Base-by-base conservation (phyloP, 2,329 filamentous ascomycete genomes). In the Penicillium sumatraense region DNA sequence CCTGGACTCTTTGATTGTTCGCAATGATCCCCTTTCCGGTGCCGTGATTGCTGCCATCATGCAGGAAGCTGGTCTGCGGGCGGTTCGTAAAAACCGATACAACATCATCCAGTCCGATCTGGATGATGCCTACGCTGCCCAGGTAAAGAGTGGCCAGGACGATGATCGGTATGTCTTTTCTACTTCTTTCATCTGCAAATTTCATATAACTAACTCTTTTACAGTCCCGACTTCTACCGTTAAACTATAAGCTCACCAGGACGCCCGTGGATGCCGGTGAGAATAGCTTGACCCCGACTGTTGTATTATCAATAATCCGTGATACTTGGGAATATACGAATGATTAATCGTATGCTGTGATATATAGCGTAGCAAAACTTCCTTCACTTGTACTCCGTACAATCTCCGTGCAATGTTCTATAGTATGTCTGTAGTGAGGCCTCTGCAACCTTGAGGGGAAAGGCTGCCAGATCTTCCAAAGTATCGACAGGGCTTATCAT, bases 11-110 rank as follows among this genome's bases (percentile, higher is more conserved):
- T 81, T 99, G 69, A 99, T 99, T 70, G 92, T 97, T 63, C 87
- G 95, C 68, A 99, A 98, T 72, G 95, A 99, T 73, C 95, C 95
- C 2, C 81, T 99, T 46, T 96, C 90, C 46, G 95, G 95, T 67
- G 95, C 95, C 54, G 89, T 99, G 67, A 99, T 99, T 73, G 93
- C 95, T 45, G 95, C 95, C 49, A 96, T 99, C 73, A 99, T 99
- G 95, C 95, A 99, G 77, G 95, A 99, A 79, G 95, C 95, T 27
- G 95, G 95, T 64, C 82, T 99, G 65, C 86, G 93, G 64, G 93
- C 93, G 23, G 93, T 98, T 62, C 85, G 93, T 69, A 98, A 97
- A 87, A 98, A 99, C 79, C 83, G 95, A 69, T 99, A 99, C 80
- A 98, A 99, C 78, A 99, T 99, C 74, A 98, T 99, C 70, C 95